phyloP scores from a whole-genome alignment of 441 rosid genomes.

The Populus hybrid region DNA sequence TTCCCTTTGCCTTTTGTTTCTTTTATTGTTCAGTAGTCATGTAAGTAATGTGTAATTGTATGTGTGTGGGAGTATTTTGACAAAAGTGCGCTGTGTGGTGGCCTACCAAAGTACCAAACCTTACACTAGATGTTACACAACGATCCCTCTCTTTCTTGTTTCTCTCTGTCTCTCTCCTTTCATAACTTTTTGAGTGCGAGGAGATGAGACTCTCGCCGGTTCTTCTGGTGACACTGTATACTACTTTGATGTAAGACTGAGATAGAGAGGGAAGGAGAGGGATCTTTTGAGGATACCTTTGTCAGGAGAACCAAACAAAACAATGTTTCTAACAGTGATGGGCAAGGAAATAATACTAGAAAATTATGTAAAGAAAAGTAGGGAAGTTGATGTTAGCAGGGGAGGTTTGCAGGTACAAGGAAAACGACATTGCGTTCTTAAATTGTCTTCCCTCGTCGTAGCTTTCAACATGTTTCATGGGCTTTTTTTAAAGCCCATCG shows the following conservation, averaged over 20 bases:
- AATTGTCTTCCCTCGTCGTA: background rate
- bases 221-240: background rate
- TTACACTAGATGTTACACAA: slow-evolving; percentile 15
- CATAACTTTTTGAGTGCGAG: background rate
- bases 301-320: background rate
- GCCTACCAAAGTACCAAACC: slow-evolving; percentile 33
- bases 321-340: background rate
- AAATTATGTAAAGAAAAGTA: background rate
- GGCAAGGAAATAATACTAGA: background rate
- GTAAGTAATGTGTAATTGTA: slow-evolving; percentile 3
- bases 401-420: background rate
- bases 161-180: background rate
- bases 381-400: background rate
- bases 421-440: background rate
- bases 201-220: background rate
- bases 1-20: slow-evolving; percentile 22
- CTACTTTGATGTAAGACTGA: slow-evolving; percentile 5
- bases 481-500: background rate
- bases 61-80: slow-evolving; percentile 4
- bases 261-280: background rate
- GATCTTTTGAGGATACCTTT: background rate
- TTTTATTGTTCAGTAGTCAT: slow-evolving; percentile 13
- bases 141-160: background rate
- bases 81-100: slow-evolving; percentile 19
- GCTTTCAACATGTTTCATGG: background rate